Percentiles rank a stretch among this genome's conserved stretches.
phyloP scores from a whole-genome alignment of 1,284 basidiomycete genomes.

The Coriolopsis trogii region DNA sequence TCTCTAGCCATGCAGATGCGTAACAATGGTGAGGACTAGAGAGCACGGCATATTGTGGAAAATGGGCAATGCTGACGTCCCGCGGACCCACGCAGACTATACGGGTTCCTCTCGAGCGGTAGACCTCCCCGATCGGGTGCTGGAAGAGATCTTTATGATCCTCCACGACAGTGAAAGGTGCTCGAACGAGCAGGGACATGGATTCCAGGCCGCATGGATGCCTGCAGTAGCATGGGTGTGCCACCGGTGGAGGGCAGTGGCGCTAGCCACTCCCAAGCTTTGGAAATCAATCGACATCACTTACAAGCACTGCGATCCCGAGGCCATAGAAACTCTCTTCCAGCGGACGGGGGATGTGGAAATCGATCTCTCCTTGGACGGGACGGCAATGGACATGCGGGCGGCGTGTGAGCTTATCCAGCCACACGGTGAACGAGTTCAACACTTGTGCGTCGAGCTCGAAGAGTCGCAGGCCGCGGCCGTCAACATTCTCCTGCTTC shows the following conservation, averaged over 20 bases:
- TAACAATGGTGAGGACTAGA: neutral
- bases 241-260: conserved; percentile 7
- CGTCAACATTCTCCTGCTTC: neutral
- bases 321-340: conserved; percentile 5
- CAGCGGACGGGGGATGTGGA: neutral
- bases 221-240: conserved; percentile 5
- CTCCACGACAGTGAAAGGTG: neutral
- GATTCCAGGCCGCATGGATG: conserved; percentile 9
- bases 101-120: neutral
- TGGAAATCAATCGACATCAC: conserved; percentile 11
- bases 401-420: conserved; percentile 4
- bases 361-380: conserved; percentile 2
- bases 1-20: neutral
- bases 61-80: neutral
- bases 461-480: conserved; percentile 1
- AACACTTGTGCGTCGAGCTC: neutral
- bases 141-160: conserved; percentile 1
- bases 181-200: neutral
- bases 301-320: conserved; percentile 1
- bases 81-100: neutral
- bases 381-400: conserved; percentile 3
- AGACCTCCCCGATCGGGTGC: neutral
- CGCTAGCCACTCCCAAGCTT: conserved; percentile 4
- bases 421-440: conserved; percentile 1
- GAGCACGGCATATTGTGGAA: neutral